phyloP scores from a whole-genome alignment of 1,284 basidiomycete species.

The Ustilago curta region DNA sequence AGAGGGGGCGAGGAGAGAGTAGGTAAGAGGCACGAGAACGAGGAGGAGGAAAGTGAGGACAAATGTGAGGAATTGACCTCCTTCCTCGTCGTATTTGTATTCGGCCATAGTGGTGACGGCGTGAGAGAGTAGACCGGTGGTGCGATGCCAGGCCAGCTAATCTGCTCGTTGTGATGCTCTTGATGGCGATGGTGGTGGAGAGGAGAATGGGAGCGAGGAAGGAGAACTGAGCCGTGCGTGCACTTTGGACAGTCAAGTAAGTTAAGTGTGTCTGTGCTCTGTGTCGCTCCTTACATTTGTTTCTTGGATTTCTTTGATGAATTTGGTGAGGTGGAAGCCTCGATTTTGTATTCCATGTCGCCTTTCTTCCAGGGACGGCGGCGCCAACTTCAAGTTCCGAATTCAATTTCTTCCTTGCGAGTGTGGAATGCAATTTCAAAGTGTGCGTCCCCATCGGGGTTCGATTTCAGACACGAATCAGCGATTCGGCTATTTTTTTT shows the following conservation, averaged over 20 bases:
- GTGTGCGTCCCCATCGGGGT: neutral
- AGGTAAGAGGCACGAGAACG: constrained; percentile 66
- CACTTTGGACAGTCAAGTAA: neutral
- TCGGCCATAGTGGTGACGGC: constrained; percentile 55
- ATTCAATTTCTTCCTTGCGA: neutral
- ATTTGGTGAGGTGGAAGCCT: constrained; percentile 37
- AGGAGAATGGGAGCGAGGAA: constrained; percentile 3
- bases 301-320: too few relatives aligned
- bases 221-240: constrained; percentile 10
- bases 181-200: constrained; percentile 7
- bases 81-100: constrained; percentile 70
- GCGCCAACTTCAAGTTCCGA: neutral
- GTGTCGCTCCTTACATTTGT: constrained; percentile 1
- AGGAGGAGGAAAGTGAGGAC: constrained; percentile 66
- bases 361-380: constrained; percentile 3
- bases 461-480: neutral
- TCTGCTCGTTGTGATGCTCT: neutral
- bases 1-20: constrained; percentile 52
- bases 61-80: constrained; percentile 68
- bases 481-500: neutral
- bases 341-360: neutral
- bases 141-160: neutral
- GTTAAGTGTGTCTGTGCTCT: neutral
- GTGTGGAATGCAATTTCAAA: neutral
- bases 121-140: neutral